Evolutionary conservation across 257 asterid species (phyloP).

Genomic region (Primulina eburnea): DNA sequence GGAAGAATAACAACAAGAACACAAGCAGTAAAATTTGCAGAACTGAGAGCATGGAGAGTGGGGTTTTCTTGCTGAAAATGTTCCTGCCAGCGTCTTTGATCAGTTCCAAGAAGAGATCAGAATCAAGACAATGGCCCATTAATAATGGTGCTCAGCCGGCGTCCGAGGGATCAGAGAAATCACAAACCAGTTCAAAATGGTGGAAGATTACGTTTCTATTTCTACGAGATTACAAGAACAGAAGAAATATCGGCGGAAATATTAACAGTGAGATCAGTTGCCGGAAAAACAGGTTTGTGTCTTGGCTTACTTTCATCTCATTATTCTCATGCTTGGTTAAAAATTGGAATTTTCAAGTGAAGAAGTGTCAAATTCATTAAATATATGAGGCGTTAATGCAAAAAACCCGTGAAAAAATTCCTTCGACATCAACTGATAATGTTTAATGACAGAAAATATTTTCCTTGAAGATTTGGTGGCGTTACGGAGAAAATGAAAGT

Average conservation of each 20-base stretch:
- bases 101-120: constrained; percentile 36
- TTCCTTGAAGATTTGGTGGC: no score
- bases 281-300: constrained; percentile 39
- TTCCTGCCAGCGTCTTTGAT: constrained; percentile 38
- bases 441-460: no score
- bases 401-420: no score
- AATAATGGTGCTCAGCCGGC: constrained; percentile 21
- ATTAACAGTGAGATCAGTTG: constrained; percentile 21
- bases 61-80: constrained; percentile 46
- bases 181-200: constrained; percentile 32
- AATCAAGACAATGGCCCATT: constrained; percentile 22
- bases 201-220: constrained; percentile 39
- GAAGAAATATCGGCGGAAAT: constrained; percentile 21
- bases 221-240: constrained; percentile 16
- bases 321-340: no score
- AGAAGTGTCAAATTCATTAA: no score
- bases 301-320: constrained; percentile 3
- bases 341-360: no score
- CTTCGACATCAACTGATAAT: no score
- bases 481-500: no score
- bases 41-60: constrained; percentile 61
- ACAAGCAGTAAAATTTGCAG: constrained; percentile 33
- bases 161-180: constrained; percentile 30
- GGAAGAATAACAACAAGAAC: constrained; percentile 16
- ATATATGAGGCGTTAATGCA: no score